Base-by-base conservation (phyloP, 352 stramenopile genomes). In the Phytopythium aichiense region DNA sequence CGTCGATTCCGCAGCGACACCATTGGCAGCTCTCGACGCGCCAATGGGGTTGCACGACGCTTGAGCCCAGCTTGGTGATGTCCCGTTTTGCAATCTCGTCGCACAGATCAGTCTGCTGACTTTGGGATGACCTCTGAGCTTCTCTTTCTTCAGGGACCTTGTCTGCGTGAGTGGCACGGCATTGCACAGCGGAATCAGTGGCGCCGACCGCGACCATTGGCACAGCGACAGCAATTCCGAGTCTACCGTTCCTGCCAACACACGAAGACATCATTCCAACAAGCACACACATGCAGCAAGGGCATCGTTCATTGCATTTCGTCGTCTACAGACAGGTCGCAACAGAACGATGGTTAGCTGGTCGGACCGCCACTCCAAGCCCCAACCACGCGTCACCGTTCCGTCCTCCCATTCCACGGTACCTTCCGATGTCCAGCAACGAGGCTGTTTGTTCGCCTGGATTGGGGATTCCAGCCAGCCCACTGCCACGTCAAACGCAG, bases 301-400 rank as follows among this genome's bases (percentile, higher is more conserved):
- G 33, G 31, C 33, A 63, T 33, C 66, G 55, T 71, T 67, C 55
- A 71, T 71, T 71, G 53, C 61, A 68, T 61, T 46, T 65, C 50
- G 59, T 66, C 42, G 38, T 66, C 64, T 70, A 66, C 64, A 70
- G 66, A 58, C 53, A 70, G 60, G 46, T 35, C 23, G 46, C 46
- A 53, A 35, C 46, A 64, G 50, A 59, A 67, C 61, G 53, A 67
- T 63, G 37, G 64, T 67, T 67, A 70, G 64, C 54, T 37, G 53
- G 54, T 31, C 35, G 58, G 52, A 56, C 60, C 59, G 48, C 38
- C 49, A 56, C 42, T 23, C 63, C 25, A 52, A 49, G 48, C 49
- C 25, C 50, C 46, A 53, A 31, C 46, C 25, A 15, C 25, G 46
- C 25, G 25, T 53, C 46, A 53, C 46, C 46, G 46, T 53, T 35